Conservation (phyloP, 140 eudicot species). For the Bidens hawaiensis region DNA sequence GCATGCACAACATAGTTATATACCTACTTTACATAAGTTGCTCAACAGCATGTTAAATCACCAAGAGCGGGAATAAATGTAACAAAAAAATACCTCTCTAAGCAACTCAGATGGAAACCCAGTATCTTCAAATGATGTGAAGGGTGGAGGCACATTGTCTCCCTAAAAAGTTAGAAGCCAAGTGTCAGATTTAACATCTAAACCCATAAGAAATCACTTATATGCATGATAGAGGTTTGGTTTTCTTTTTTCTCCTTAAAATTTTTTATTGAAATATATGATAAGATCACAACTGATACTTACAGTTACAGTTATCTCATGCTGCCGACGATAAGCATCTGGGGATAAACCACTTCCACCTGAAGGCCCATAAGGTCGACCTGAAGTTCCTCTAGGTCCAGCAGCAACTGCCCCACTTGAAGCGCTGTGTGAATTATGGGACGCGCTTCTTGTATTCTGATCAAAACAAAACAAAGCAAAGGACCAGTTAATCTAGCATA, state of each 20-base stretch:
- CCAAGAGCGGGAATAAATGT: slow-evolving; percentile 16
- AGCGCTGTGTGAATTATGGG: slow-evolving; percentile 29
- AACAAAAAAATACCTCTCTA: slow-evolving; percentile 71
- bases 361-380: slow-evolving; percentile 21
- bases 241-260: neutral
- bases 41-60: slow-evolving; percentile 16
- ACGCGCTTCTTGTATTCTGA: slow-evolving; percentile 40
- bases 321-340: slow-evolving; percentile 66
- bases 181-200: slow-evolving; percentile 3
- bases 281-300: slow-evolving; percentile 23
- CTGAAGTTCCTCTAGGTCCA: slow-evolving; percentile 29
- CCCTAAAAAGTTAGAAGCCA: slow-evolving; percentile 42
- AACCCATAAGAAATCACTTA: neutral
- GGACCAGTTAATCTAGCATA: slow-evolving; percentile 2
- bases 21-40: slow-evolving; percentile 27
- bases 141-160: slow-evolving; percentile 73
- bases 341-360: slow-evolving; percentile 60
- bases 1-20: neutral
- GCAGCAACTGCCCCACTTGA: slow-evolving; percentile 30
- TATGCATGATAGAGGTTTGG: neutral
- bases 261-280: neutral
- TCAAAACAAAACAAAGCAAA: neutral
- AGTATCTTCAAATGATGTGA: slow-evolving; percentile 75
- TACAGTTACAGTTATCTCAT: slow-evolving; percentile 88
- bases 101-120: slow-evolving; percentile 87